Base-by-base conservation (phyloP, 2,329 filamentous ascomycete genomes). In the Fusarium devonianum region DNA sequence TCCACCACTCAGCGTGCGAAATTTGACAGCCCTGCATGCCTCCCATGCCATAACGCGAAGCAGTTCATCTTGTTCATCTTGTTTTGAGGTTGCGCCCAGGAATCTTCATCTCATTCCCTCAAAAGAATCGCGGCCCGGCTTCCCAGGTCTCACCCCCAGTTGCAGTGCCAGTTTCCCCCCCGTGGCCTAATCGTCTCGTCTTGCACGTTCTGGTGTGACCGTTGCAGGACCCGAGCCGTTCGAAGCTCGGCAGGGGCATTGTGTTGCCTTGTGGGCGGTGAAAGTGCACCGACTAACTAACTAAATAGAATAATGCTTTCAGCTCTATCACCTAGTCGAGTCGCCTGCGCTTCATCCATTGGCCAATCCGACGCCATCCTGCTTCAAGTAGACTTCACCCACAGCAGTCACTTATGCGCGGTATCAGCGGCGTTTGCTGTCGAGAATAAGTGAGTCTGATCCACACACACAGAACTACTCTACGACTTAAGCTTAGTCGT, bases 21-120 rank as follows among this genome's bases (percentile, higher is more conserved):
- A 42, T 34, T 45, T 57, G 38, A 33, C 28, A 60, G 56, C 55
- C 60, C 47, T 60, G 60, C 45, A 60, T 62, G 42, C 43, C 32
- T 50, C 41, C 45, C 45, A 49, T 49, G 45, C 19, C 30, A 25
- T 30, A 28, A 18, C 25, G 39, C 33, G 25, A 43, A 37, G 45
- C 45, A 44, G 25, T 36, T 58, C 55, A 56, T 48, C 41, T 56
- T 56, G 55, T 43, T 54, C 38, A n/a, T n/a, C n/a, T n/a, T n/a
- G n/a, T 12, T 33, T 5, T 17, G 54, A 26, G 42, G 18, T 43
- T 28, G 18, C 22, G 43, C 33, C 47, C 28, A 50, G 45, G 34
- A 56, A 49, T 46, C 55, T 57, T 47, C 53, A 56, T 56, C 53
- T 56, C 49, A 42, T 49, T 42, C 53, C 41, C 36, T 47, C 46